Percentiles rank a stretch among this genome's conserved stretches.
Evolutionary conservation across 2,329 filamentous ascomycete species (phyloP).

Genomic region (Colletotrichum eremochloae): DNA sequence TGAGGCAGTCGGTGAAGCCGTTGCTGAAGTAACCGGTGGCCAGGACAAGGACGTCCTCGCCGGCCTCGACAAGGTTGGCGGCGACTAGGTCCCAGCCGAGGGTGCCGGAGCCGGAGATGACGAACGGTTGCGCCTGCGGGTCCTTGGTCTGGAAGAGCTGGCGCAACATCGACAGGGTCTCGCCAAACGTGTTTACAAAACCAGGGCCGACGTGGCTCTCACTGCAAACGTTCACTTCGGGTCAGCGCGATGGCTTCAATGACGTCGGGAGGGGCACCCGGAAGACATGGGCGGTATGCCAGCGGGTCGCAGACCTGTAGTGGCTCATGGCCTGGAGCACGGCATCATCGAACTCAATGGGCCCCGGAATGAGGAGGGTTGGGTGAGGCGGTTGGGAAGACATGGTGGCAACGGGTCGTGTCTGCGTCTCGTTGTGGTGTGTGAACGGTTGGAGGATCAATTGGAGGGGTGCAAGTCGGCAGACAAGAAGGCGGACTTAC

Average conservation of each 20-base stretch:
- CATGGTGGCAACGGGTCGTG: slow-evolving; percentile 59
- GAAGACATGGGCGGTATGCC: neutral
- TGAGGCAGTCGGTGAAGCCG: slow-evolving; percentile 91
- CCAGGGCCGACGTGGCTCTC: slow-evolving; percentile 93
- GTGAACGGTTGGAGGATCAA: slow-evolving; percentile 25
- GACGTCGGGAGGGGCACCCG: slow-evolving; percentile 19
- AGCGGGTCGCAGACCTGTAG: slow-evolving; percentile 74
- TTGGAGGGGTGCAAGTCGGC: neutral
- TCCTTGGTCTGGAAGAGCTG: slow-evolving; percentile 94
- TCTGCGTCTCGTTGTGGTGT: slow-evolving; percentile 16
- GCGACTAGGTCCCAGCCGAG: slow-evolving; percentile 97
- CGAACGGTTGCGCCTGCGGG: slow-evolving; percentile 86
- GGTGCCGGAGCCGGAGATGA: slow-evolving; percentile 94
- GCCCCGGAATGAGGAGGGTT: slow-evolving; percentile 93
- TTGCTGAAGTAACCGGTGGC: slow-evolving; percentile 98
- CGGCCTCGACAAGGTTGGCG: slow-evolving; percentile 91
- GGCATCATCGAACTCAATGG: slow-evolving; percentile 98
- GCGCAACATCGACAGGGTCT: slow-evolving; percentile 87
- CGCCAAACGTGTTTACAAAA: slow-evolving; percentile 92
- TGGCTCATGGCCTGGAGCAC: slow-evolving; percentile 96
- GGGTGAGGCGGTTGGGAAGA: slow-evolving; percentile 73
- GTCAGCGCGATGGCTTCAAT: slow-evolving; percentile 38
- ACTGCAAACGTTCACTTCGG: slow-evolving; percentile 59
- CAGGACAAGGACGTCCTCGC: slow-evolving; percentile 91
- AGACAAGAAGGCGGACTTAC: slow-evolving; percentile 15